Conservation (phyloP, 331 rosid genomes). For the Phaseolus coccineus region DNA sequence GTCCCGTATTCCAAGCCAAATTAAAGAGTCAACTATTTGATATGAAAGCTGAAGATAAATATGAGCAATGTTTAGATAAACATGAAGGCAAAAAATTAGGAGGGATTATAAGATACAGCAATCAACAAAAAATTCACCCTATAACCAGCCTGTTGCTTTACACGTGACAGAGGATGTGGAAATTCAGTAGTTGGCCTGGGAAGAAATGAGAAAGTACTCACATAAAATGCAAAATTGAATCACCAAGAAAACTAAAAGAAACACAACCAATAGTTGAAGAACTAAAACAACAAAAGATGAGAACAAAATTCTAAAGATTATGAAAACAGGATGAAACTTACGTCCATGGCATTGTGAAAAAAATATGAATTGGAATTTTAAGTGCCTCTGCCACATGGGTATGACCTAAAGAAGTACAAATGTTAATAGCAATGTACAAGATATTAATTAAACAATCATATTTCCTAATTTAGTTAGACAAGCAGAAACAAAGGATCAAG, state of each 20-base stretch:
- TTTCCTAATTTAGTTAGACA: conserved; percentile 24
- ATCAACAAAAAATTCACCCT: conserved; percentile 61
- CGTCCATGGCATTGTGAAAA: conserved; percentile 99
- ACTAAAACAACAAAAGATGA: conserved; percentile 28
- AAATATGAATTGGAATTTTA: conserved; percentile 86
- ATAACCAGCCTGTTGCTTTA: conserved; percentile 94
- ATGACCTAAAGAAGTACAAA: conserved; percentile 71
- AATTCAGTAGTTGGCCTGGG: conserved; percentile 95
- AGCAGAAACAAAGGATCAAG: conserved; percentile 14
- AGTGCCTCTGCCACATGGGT: conserved; percentile 98
- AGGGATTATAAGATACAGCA: conserved; percentile 34
- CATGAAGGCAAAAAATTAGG: conserved; percentile 17
- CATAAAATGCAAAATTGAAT: conserved; percentile 42
- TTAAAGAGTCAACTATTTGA: conserved; percentile 94
- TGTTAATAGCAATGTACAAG: conserved; percentile 35
- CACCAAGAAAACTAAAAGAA: conserved; percentile 25
- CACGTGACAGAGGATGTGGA: conserved; percentile 98
- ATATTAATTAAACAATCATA: conserved; percentile 30
- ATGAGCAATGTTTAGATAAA: conserved; percentile 38
- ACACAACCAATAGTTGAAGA: conserved; percentile 6
- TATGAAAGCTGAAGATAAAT: conserved; percentile 75
- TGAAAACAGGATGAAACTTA: conserved; percentile 76
- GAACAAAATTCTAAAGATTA: conserved; percentile 38
- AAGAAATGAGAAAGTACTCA: conserved; percentile 39
- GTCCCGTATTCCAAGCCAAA: conserved; percentile 99